Evolutionary conservation across 108 stramenopile species (phyloP), one percentile per base, ranked within the genome.

Genomic region (Chaetoceros tenuissimus): DNA sequence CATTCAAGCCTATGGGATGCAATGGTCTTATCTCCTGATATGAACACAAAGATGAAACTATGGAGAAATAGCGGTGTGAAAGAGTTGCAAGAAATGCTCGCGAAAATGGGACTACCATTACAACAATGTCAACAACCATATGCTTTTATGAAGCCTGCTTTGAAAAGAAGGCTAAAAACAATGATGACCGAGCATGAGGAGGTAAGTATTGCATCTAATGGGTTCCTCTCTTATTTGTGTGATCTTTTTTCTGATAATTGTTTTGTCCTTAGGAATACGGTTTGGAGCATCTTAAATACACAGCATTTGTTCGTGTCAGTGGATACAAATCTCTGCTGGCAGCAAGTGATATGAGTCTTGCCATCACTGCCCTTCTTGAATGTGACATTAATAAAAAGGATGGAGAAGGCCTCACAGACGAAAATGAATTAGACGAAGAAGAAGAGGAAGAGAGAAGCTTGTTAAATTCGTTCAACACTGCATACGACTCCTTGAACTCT

Each of bases 61-160:
- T 84, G 75, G 68, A 86, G 67, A 29, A 60, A 67, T 24, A 55
- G 59, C 24, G 92, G 92, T 23, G 69, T 69, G 63, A 71, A 72
- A 40, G 57, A 64, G 46, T 56, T 87, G 47, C 78, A 81, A 68
- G 87, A 93, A 59, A 51, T 89, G 68, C 55, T 93, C 60, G 92
- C 92, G n/a, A 87, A 81, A 58, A 87, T 93, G 92, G 92, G 92
- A 20, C 82, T 73, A 64, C 85, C 92, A 0, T 52, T 93, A 43
- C 74, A 80, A 24, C 74, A 81, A 57, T 88, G 87, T 65, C 65
- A 74, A 31, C 92, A 93, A 55, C 85, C 85, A 20, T 93, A 71
- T 73, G 76, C 75, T 1, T 87, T 88, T 62, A 86, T 93, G 74
- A 80, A 73, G 47, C 78, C 82, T 1, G 51, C 49, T n/a, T 55